A percentile compares a stretch with the other conserved stretches of the same genome.
phyloP scores from a whole-genome alignment of 2,329 filamentous ascomycete species.

The Alternaria triticimaculans region DNA sequence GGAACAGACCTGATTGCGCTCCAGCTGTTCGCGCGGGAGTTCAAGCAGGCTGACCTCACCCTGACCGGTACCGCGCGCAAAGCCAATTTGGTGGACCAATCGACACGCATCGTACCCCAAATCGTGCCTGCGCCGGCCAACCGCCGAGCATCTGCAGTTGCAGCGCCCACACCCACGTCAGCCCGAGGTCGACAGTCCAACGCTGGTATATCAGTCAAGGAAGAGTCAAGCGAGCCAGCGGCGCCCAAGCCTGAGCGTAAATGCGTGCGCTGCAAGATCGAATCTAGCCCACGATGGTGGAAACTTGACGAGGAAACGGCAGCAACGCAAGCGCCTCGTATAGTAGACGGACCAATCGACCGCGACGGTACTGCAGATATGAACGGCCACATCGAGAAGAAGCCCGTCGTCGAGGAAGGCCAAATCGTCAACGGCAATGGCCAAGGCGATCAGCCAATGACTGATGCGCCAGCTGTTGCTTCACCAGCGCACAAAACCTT shows the following conservation, averaged over 20 bases:
- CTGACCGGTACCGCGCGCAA: conserved; percentile 93
- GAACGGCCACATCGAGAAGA: conserved; percentile 24
- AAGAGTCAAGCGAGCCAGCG: conserved; percentile 45
- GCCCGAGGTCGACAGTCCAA: conserved; percentile 44
- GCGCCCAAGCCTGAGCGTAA: conserved; percentile 42
- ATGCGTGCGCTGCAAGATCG: conserved; percentile 60
- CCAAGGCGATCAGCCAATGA: conserved; percentile 36
- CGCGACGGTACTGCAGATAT: conserved; percentile 29
- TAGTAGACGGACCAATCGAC: conserved; percentile 28
- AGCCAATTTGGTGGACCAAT: conserved; percentile 76
- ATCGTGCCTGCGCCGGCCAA: conserved; percentile 33
- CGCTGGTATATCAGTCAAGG: conserved; percentile 44
- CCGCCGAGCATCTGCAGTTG: conserved; percentile 52
- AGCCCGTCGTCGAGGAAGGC: conserved; percentile 22
- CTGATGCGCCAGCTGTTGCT: conserved; percentile 35
- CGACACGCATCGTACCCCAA: conserved; percentile 59
- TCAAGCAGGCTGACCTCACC: conserved; percentile 91
- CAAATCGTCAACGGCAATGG: conserved; percentile 31
- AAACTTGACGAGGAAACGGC: conserved; percentile 33
- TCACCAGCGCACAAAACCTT: conserved; percentile 24
- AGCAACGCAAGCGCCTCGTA: conserved; percentile 13
- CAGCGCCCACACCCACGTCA: conserved; percentile 42
- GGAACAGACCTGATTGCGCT: conserved; percentile 78
- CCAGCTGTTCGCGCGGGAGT: conserved; percentile 85
- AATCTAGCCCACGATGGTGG: conserved; percentile 72